Conservation (phyloP, 257 asterid species). For the Buddleja alternifolia region DNA sequence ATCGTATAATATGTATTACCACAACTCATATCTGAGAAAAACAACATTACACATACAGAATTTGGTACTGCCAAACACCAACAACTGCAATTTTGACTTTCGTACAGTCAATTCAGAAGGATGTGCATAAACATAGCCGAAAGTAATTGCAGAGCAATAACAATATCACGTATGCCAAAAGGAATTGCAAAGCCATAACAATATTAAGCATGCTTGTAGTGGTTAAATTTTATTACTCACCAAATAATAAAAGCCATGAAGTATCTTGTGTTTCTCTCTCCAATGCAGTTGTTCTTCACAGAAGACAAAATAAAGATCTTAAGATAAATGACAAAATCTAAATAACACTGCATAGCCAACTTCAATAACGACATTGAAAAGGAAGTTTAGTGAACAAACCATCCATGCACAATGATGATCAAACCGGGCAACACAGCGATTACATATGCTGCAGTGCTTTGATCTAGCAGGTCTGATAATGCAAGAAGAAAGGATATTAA, state of each 20-base stretch:
- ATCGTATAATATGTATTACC: neutral
- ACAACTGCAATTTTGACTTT: neutral
- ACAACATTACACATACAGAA: slow-evolving; percentile 9
- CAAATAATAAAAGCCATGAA: slow-evolving; percentile 94
- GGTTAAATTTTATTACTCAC: slow-evolving; percentile 56
- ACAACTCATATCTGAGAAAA: neutral
- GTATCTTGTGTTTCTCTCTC: slow-evolving; percentile 93
- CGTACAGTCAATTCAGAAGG: neutral
- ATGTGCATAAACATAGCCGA: slow-evolving; percentile 4
- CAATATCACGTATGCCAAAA: slow-evolving; percentile 14
- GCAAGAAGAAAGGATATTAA: slow-evolving; percentile 24
- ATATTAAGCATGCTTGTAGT: slow-evolving; percentile 16
- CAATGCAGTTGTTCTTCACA: slow-evolving; percentile 94
- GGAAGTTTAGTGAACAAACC: slow-evolving; percentile 53
- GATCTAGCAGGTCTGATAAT: slow-evolving; percentile 90
- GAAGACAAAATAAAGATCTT: slow-evolving; percentile 25
- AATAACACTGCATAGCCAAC: slow-evolving; percentile 15
- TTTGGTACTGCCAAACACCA: slow-evolving; percentile 6
- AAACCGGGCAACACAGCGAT: slow-evolving; percentile 96
- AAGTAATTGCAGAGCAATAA: slow-evolving; percentile 13
- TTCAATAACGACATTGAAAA: slow-evolving; percentile 27
- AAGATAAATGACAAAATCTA: slow-evolving; percentile 18
- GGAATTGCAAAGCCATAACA: slow-evolving; percentile 6
- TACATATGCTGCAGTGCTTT: slow-evolving; percentile 93
- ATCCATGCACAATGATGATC: slow-evolving; percentile 99